These are phyloP conservation scores for Neonectria faginata DNA, from an alignment of 2,329 filamentous ascomycete species.

Conservation along the genomic window DNA sequence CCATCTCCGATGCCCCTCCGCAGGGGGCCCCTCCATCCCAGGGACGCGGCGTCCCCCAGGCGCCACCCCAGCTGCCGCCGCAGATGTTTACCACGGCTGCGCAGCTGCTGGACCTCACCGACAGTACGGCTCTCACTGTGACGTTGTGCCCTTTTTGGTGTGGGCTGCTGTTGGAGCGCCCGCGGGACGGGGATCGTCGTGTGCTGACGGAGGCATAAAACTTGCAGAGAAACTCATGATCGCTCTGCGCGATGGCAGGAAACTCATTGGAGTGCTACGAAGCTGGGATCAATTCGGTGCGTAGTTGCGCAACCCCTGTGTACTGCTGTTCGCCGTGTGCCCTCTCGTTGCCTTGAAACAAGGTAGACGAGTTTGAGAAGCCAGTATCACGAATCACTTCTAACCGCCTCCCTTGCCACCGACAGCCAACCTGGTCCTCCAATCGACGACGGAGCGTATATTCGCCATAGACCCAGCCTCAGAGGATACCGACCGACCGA, in stretches of 20 bases:
- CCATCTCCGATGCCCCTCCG: slow-evolving; percentile 61
- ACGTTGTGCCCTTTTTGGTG: slow-evolving; percentile 24
- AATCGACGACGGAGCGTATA: slow-evolving; percentile 90
- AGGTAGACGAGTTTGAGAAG: background rate
- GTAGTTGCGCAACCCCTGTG: slow-evolving; percentile 41
- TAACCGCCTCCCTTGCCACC: slow-evolving; percentile 9
- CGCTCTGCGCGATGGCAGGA: slow-evolving; percentile 90
- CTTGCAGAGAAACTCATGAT: slow-evolving; percentile 90
- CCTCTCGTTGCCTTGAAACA: background rate
- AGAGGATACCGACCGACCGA: slow-evolving; percentile 51
- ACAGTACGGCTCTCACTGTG: slow-evolving; percentile 75
- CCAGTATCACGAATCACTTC: slow-evolving; percentile 22
- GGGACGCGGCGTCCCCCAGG: slow-evolving; percentile 55
- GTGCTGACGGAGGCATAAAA: slow-evolving; percentile 40
- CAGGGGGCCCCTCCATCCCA: slow-evolving; percentile 52
- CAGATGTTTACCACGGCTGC: slow-evolving; percentile 99
- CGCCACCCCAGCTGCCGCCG: slow-evolving; percentile 77
- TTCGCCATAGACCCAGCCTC: slow-evolving; percentile 70
- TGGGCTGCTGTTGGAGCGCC: slow-evolving; percentile 11
- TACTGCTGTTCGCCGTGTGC: background rate
- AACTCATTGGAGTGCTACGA: slow-evolving; percentile 90
- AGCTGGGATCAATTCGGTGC: slow-evolving; percentile 99
- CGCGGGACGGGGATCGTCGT: slow-evolving; percentile 33
- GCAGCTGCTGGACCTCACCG: slow-evolving; percentile 93
- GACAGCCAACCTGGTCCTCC: slow-evolving; percentile 91